phyloP scores from a whole-genome alignment of 345 rosid genomes.

The Raphanus raphanistrum region DNA sequence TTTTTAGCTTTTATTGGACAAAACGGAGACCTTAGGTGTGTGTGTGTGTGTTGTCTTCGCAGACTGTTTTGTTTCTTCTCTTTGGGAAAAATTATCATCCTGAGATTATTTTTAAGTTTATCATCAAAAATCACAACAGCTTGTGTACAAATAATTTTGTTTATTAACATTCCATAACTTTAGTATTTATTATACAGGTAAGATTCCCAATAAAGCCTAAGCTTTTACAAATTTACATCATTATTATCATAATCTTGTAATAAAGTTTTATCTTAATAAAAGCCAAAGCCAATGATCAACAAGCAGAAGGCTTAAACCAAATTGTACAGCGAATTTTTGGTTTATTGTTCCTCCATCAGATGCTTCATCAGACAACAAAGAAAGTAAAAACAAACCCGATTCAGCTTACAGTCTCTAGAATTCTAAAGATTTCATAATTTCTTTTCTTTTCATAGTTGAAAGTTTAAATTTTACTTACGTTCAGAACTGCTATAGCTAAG shows the following conservation, averaged over 20 bases:
- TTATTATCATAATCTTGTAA: not conserved
- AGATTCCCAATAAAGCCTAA: not conserved
- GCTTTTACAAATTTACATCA: not conserved
- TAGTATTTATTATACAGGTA: not conserved
- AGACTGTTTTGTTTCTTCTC: constrained; percentile 6
- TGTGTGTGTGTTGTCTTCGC: constrained; percentile 10
- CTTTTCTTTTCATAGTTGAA: not conserved
- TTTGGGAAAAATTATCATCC: not conserved
- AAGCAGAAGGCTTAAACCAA: constrained; percentile 72
- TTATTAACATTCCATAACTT: not conserved
- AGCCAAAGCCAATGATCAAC: constrained; percentile 58
- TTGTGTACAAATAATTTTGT: not conserved
- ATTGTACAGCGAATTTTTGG: constrained; percentile 62
- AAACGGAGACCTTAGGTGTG: constrained; percentile 14
- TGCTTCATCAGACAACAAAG: constrained; percentile 45
- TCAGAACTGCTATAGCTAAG: constrained; percentile 49
- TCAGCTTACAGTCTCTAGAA: not conserved
- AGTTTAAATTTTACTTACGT: constrained; percentile 43
- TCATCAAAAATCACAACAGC: not conserved
- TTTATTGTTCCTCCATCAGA: constrained; percentile 49
- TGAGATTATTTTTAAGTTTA: not conserved
- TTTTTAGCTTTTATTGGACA: not conserved
- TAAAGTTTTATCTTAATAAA: not conserved
- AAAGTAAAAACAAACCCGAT: not conserved
- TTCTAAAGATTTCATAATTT: not conserved